Evolutionary conservation across 2,329 filamentous ascomycete genomes (phyloP), one percentile per base, ranked within the genome.

Genomic region (Fonsecaea erecta): DNA sequence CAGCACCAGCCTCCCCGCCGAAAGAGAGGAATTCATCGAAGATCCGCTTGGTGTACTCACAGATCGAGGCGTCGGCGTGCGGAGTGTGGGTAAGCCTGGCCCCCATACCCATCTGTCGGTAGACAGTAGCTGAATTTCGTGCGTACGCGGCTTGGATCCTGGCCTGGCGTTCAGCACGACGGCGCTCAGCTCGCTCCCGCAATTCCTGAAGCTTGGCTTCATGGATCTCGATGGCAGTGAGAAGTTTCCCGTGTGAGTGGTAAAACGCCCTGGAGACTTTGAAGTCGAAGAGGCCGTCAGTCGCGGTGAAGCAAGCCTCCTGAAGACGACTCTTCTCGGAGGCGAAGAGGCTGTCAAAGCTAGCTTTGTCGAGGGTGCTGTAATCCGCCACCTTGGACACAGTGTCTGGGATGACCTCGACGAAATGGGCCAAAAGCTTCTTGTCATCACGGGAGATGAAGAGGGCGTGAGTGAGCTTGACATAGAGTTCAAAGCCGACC

Each of bases 41-140:
- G 21, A 48, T 51, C 24, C 64, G 52, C 6, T 51, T 12, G 21
- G 60, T 46, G 28, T 61, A 69, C 4, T 67, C 60, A 24, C 55
- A 18, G 21, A 67, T 37, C 3, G 53, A 59, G 14, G 46, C 26
- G 21, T 62, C 54, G 30, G 66, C 46, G 21, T 63, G 58, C 3
- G 67, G 58, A 32, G 24, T n/a, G 12, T 62, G 53, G 8, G 58
- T 24, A 16, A 34, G 53, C 51, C 57, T 51, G 37, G 64, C 62
- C 11, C n/a, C 48, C 52, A 53, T 69, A 30, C 67, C 67, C 59
- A 69, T 66, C 53, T 69, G 67, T 35, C 62, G 54, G 21, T 11
- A n/a, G 35, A 59, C 12, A 3, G n/a, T 37, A 24, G 35, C 48
- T 5, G 16, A n/a, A 34, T 66, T 69, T 24, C 52, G 40, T 24